Conservation (phyloP, 805 yeast species). For the Starmera pachycereana region DNA sequence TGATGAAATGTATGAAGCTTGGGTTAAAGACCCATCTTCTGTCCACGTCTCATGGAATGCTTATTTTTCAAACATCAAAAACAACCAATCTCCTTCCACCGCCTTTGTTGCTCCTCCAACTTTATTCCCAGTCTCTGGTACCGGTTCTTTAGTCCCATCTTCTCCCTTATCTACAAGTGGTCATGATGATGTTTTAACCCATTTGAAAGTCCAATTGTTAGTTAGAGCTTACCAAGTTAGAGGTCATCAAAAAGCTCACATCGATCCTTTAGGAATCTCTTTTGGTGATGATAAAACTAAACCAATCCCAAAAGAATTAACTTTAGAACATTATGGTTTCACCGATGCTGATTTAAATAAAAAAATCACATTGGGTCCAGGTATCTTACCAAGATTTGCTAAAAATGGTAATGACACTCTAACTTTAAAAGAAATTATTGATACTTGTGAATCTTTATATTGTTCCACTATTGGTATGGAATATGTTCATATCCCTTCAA, state of each 20-base stretch:
- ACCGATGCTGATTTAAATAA: constrained; percentile 75
- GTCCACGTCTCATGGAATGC: constrained; percentile 98
- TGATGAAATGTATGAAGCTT: constrained; percentile 95
- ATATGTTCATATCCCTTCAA: constrained; percentile 93
- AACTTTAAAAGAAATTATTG: constrained; percentile 71
- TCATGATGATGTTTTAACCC: constrained; percentile 57
- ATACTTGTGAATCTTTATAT: constrained; percentile 72
- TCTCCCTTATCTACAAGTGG: constrained; percentile 22
- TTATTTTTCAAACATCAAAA: constrained; percentile 83
- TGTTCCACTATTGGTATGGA: constrained; percentile 88
- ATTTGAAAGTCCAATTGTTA: constrained; percentile 88
- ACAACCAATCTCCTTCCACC: constrained; percentile 53
- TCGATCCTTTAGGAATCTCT: constrained; percentile 90
- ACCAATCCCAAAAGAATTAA: constrained; percentile 72
- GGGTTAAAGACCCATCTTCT: constrained; percentile 81
- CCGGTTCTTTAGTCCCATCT: constrained; percentile 47
- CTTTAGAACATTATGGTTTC: constrained; percentile 88
- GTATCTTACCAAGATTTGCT: constrained; percentile 89
- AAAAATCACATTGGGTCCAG: constrained; percentile 90
- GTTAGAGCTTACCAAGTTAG: constrained; percentile 98
- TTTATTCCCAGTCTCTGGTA: constrained; percentile 69
- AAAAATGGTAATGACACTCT: constrained; percentile 45
- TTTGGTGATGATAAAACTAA: constrained; percentile 55
- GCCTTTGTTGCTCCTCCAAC: constrained; percentile 94
- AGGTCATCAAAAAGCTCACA: constrained; percentile 92